Conservation (phyloP, 495 filamentous ascomycete genomes). For the Penicillium bialowiezense region DNA sequence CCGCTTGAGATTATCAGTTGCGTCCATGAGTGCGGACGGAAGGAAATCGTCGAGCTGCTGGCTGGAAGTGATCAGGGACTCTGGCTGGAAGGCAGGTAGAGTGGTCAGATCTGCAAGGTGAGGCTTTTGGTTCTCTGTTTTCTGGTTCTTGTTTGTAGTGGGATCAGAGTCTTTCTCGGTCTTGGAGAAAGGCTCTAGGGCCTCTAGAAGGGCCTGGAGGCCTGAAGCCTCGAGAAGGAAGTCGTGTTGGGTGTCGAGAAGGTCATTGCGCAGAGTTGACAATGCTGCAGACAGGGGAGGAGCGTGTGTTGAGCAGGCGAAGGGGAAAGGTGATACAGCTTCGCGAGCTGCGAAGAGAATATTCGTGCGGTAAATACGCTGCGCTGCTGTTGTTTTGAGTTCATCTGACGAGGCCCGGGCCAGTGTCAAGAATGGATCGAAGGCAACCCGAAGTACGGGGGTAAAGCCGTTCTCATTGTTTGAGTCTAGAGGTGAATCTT, state of each 20-base stretch:
- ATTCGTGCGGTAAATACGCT: slow-evolving; percentile 79
- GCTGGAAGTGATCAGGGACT: slow-evolving; percentile 59
- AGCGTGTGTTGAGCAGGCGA: slow-evolving; percentile 42
- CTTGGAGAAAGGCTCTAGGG: slow-evolving; percentile 50
- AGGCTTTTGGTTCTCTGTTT: slow-evolving; percentile 34
- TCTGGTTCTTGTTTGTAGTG: slow-evolving; percentile 10
- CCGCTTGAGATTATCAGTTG: slow-evolving; percentile 71
- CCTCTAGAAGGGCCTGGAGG: slow-evolving; percentile 63
- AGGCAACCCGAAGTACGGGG: slow-evolving; percentile 73
- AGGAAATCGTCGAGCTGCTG: slow-evolving; percentile 88
- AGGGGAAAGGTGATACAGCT: slow-evolving; percentile 39
- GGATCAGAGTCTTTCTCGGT: slow-evolving; percentile 12
- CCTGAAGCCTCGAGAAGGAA: slow-evolving; percentile 76
- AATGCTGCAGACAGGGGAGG: slow-evolving; percentile 33
- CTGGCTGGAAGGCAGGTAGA: slow-evolving; percentile 60
- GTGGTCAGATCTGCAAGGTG: slow-evolving; percentile 51
- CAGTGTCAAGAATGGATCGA: slow-evolving; percentile 79
- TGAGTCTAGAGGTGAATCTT: slow-evolving; percentile 45
- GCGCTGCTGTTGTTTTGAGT: slow-evolving; percentile 51
- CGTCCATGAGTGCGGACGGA: slow-evolving; percentile 89
- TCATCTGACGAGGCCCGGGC: slow-evolving; percentile 67
- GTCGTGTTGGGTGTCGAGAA: slow-evolving; percentile 44
- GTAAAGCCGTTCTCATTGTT: slow-evolving; percentile 53
- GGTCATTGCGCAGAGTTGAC: slow-evolving; percentile 37
- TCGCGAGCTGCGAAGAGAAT: slow-evolving; percentile 60